Evolutionary conservation across 192 early-diverging fungal genomes (phyloP).

Genomic region (Backusella luteola): DNA sequence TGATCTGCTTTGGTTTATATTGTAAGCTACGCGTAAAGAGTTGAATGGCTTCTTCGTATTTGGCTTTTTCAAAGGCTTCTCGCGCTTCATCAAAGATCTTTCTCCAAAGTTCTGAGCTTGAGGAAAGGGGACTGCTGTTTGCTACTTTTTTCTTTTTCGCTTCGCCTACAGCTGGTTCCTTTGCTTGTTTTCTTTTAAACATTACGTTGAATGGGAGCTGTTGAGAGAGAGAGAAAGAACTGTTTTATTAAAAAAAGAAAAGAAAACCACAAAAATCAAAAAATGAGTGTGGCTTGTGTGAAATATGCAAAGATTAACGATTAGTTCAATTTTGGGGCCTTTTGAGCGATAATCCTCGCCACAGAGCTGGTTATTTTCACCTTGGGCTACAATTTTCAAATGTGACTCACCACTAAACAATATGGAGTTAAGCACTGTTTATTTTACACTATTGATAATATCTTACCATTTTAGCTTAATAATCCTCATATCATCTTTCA

Average conservation of each 20-base stretch:
- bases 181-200: background rate
- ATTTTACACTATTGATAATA: no score
- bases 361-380: no score
- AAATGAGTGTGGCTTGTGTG: no score
- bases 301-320: no score
- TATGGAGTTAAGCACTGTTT: no score
- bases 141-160: background rate
- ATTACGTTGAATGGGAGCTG: background rate
- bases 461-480: no score
- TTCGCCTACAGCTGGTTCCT: background rate
- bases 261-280: no score
- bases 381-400: no score
- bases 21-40: conserved; percentile 6
- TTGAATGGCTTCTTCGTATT: background rate
- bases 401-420: no score
- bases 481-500: no score
- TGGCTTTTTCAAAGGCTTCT: background rate
- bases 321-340: no score
- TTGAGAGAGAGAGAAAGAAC: background rate
- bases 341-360: no score
- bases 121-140: background rate
- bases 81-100: background rate
- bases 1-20: background rate
- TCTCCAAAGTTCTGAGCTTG: background rate
- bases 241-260: background rate